These are phyloP conservation scores for Cardamine chenopodiifolia DNA, from an alignment of 345 rosid genomes.

Conservation along the genomic window DNA sequence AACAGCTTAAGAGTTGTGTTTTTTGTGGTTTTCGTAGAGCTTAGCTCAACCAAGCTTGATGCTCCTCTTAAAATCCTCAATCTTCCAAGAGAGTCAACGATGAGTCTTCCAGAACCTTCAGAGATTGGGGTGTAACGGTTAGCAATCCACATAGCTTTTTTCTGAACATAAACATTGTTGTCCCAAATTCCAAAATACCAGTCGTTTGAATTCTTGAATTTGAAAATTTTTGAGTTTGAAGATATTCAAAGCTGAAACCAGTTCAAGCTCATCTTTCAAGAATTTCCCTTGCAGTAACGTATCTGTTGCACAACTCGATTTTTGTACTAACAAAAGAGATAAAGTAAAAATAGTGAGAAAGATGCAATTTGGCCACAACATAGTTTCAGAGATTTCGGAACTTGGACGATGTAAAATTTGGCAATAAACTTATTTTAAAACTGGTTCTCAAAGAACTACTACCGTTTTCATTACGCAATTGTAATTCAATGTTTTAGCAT, in stretches of 20 bases:
- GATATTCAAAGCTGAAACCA: conserved; percentile 39
- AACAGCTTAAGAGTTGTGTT: conserved; percentile 43
- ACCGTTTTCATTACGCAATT: no score
- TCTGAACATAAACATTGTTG: conserved; percentile 7
- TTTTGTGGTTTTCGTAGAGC: conserved; percentile 17
- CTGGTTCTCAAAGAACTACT: not conserved
- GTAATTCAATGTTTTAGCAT: no score
- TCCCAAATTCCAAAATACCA: conserved; percentile 47
- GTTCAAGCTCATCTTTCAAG: conserved; percentile 39
- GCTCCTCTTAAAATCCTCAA: conserved; percentile 32
- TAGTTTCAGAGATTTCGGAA: not conserved
- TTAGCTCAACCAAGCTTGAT: conserved; percentile 27
- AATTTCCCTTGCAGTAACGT: conserved; percentile 35
- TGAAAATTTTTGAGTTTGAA: conserved; percentile 41
- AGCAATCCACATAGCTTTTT: conserved; percentile 45
- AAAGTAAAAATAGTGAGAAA: conserved; percentile 5
- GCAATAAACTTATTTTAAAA: not conserved
- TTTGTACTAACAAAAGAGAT: conserved; percentile 22
- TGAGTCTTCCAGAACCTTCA: conserved; percentile 34
- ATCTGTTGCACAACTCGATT: conserved; percentile 30
- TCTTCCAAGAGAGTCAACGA: conserved; percentile 39
- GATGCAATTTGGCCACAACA: not conserved
- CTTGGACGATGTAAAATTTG: not conserved
- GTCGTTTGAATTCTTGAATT: not conserved
- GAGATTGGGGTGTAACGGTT: conserved; percentile 34